Conservation (phyloP, 2,329 filamentous ascomycete genomes). For the Emmonsiellopsis sp. region DNA sequence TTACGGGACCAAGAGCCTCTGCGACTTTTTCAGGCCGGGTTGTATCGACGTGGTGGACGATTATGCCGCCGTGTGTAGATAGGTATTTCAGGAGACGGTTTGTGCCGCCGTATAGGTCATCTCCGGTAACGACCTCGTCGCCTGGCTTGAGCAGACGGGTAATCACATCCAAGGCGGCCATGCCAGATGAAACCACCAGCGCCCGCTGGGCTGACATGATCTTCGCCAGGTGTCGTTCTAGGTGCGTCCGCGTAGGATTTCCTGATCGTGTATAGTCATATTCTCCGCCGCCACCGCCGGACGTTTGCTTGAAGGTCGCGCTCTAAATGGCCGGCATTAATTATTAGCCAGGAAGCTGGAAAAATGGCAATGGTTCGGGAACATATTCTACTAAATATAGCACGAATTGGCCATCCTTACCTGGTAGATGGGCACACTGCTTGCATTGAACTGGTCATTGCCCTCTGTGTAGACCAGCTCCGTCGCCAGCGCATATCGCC, state of each 20-base stretch:
- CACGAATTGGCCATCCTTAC: conserved; percentile 26
- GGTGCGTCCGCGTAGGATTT: conserved; percentile 90
- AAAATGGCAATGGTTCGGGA: not conserved
- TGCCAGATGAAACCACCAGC: conserved; percentile 88
- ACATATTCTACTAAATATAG: not conserved
- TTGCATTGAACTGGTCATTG: conserved; percentile 94
- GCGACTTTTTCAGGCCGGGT: conserved; percentile 65
- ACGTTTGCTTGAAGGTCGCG: conserved; percentile 93
- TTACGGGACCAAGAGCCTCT: conserved; percentile 64
- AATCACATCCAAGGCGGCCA: conserved; percentile 96
- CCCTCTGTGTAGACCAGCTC: conserved; percentile 94
- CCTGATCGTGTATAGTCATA: conserved; percentile 98
- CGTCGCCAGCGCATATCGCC: conserved; percentile 87
- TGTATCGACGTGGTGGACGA: conserved; percentile 94
- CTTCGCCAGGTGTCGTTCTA: conserved; percentile 95
- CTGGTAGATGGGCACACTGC: conserved; percentile 95
- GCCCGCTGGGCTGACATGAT: conserved; percentile 94
- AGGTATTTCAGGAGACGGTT: conserved; percentile 90
- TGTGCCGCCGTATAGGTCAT: conserved; percentile 93
- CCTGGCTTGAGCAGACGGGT: conserved; percentile 81
- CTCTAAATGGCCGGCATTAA: conserved; percentile 43
- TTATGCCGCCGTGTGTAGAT: conserved; percentile 77
- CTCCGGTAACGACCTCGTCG: conserved; percentile 93
- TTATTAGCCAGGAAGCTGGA: not conserved
- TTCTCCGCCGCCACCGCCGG: conserved; percentile 69